phyloP scores from a whole-genome alignment of 495 filamentous ascomycete genomes.

The Aspergillus steynii region DNA sequence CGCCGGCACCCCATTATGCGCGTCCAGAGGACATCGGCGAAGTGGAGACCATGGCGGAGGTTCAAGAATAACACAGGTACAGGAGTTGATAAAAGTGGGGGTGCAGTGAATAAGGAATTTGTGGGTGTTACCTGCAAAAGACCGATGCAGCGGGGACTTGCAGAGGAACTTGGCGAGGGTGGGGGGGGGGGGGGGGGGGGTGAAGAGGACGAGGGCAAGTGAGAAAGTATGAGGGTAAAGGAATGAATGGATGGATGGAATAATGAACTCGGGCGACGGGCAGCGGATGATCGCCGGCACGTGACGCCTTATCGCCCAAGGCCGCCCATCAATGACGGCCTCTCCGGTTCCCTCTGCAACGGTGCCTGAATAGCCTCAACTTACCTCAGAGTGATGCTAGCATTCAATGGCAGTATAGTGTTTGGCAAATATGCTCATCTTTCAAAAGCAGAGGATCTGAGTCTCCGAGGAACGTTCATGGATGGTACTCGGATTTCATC shows the following conservation, averaged over 20 bases:
- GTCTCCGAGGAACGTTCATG: no score
- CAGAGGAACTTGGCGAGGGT: not conserved
- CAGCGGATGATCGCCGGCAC: conserved; percentile 24
- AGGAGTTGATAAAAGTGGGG: not conserved
- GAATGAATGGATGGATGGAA: conserved; percentile 10
- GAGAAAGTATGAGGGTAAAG: conserved; percentile 4
- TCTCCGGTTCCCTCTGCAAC: not conserved
- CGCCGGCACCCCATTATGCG: conserved; percentile 31
- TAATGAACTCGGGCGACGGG: conserved; percentile 16
- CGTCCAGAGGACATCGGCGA: conserved; percentile 16
- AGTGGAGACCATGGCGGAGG: conserved; percentile 21
- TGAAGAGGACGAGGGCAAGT: conserved; percentile 1
- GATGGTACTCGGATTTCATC: no score
- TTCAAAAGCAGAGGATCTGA: no score
- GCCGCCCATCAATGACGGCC: conserved; percentile 1
- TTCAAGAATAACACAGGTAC: conserved; percentile 1
- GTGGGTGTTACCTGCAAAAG: not conserved
- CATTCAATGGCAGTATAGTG: no score
- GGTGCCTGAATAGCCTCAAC: not conserved
- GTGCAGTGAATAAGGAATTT: not conserved
- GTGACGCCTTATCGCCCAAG: conserved; percentile 24
- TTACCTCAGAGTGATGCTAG: no score
- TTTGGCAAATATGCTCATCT: no score
- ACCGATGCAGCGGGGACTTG: not conserved
- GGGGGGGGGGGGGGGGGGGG: not conserved